phyloP scores from a whole-genome alignment of 139 green algal species.

The Picocystis salinarum region DNA sequence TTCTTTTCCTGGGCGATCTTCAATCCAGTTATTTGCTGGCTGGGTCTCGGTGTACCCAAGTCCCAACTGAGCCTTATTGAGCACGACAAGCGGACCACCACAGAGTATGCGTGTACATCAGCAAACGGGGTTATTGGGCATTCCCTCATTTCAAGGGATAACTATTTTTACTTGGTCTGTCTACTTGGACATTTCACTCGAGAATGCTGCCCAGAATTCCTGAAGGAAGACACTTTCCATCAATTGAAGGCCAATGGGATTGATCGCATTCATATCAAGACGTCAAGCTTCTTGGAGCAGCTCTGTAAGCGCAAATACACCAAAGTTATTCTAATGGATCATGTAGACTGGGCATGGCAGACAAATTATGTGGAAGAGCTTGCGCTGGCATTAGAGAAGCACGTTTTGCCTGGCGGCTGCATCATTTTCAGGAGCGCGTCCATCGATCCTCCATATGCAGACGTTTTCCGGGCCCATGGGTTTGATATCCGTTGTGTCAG shows the following conservation, averaged over 20 bases:
- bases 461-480: slow-evolving; percentile 55
- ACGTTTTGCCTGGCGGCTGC: slow-evolving; percentile 54
- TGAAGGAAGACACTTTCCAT: slow-evolving; percentile 53
- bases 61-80: slow-evolving; percentile 90
- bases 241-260: slow-evolving; percentile 36
- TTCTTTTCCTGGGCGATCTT: slow-evolving; percentile 25
- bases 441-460: slow-evolving; percentile 55
- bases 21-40: slow-evolving; percentile 57
- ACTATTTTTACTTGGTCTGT: slow-evolving; percentile 99
- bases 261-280: slow-evolving; percentile 55
- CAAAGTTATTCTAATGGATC: slow-evolving; percentile 97
- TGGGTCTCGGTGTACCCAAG: slow-evolving; percentile 75
- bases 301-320: slow-evolving; percentile 72
- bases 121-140: slow-evolving; percentile 38
- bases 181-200: slow-evolving; percentile 68
- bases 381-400: slow-evolving; percentile 34
- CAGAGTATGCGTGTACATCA: slow-evolving; percentile 63
- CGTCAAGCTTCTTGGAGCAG: slow-evolving; percentile 67
- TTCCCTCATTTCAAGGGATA: slow-evolving; percentile 26
- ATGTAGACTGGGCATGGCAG: slow-evolving; percentile 88
- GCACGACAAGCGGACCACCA: slow-evolving; percentile 63
- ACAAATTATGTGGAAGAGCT: slow-evolving; percentile 29
- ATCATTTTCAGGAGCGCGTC: slow-evolving; percentile 89
- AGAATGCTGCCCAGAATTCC: slow-evolving; percentile 86
- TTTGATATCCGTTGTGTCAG: slow-evolving; percentile 37